Evolutionary conservation across 2,329 filamentous ascomycete genomes (phyloP), one percentile per base, ranked within the genome.

Genomic region (Metarhizium sp.): DNA sequence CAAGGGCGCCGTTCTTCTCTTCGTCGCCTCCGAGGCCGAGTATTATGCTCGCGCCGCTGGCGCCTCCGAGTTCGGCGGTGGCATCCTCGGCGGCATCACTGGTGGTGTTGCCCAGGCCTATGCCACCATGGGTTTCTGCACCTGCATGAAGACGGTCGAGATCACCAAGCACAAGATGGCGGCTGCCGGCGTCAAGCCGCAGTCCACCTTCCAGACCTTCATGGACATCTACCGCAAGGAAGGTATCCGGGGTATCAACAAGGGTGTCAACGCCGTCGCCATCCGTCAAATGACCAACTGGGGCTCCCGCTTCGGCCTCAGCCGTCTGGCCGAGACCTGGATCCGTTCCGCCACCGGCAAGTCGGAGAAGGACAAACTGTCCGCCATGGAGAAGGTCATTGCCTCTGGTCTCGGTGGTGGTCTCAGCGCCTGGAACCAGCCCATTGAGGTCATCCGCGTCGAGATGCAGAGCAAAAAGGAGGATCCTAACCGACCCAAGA

Each of bases 61-160:
- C 64, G 92, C 91, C 60, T 84, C 81, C 66, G 87, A 95, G 73
- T 97, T 99, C 73, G 79, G 88, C 52, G 84, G 86, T 63, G 94
- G 94, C 70, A 97, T 99, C 76, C 71, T 80, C 36, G 94, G 94
- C 67, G 94, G 94, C 74, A 90, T 99, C 79, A 81, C 85, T 25
- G 94, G 94, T 71, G 94, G 94, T 81, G 85, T 99, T 57, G 94
- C 92, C 50, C 94, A 99, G 78, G 94, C 94, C 58, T 99, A 99
- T 73, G 94, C 94, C 62, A 99, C 94, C 72, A 99, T 99, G 92
- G 94, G 94, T 64, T 99, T 99, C 85, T 99, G 94, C 78, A 99
- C 94, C 59, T 99, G 94, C 84, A 99, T 99, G 94, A 99, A 99
- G 86, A 99, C 94, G 61, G 94, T 97, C 63, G 94, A 99, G 76